Base-by-base conservation (phyloP, 2,329 filamentous ascomycete species). In the Pseudocercospora fuligena region DNA sequence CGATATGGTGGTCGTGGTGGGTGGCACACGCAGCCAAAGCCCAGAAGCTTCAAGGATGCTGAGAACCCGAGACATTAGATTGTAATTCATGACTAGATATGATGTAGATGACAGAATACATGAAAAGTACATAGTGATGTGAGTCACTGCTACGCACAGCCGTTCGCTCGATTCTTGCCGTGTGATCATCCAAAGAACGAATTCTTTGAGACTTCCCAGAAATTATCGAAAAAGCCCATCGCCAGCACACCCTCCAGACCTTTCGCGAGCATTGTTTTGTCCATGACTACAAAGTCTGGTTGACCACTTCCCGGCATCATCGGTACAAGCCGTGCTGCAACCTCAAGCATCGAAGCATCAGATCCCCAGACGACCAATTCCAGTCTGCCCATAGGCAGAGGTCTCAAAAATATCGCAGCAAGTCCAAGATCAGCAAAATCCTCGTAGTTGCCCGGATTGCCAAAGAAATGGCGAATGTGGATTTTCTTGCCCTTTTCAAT, bases 311-410 rank as follows among this genome's bases (percentile, higher is more conserved):
- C 86, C 19, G 86, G 85, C 60, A 87, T 74, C 70, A 84, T 83
- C 0, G 87, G 86, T 25, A 87, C 79, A 43, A 88, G 76, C 31
- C 86, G 80, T 4, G 84, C 82, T 47, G 85, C 86, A 63, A 83
- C 80, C 33, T 78, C 76, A 56, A 88, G 74, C 5, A 82, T 83
- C 23, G 78, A 75, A 23, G 76, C 75, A 74, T 87, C 83, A 25
- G 73, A 72, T 16, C 85, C 87, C 87, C 86, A 88, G 6, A 88
- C 74, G 2, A 88, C 82, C 40, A 88, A 74, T 71, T 87, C 86
- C 59, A 88, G 76, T 61, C 82, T 76, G 64, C 84, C 82, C 29
- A 78, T 75, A 1, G 76, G 72, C 29, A 85, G 69, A 2, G 86
- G 86, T 23, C 82, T 79, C 12, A 88, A 73, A 70, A 84, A 88